phyloP scores from a whole-genome alignment of 208 protist genomes.

The Leishmania aethiopica region DNA sequence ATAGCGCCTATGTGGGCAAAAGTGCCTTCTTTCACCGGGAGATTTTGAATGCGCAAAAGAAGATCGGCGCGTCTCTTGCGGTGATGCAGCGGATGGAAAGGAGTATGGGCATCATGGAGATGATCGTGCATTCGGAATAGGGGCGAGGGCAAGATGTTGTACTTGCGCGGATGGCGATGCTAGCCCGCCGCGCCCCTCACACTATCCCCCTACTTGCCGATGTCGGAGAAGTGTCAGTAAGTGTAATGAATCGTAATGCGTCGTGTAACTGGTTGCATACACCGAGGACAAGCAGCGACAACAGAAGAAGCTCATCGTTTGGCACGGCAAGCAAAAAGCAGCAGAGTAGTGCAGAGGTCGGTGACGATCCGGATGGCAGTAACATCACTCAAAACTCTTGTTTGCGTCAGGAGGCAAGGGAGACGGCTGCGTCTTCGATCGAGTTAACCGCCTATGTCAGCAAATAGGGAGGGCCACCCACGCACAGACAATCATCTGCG shows the following conservation, averaged over 20 bases:
- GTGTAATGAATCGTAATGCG: constrained; percentile 11
- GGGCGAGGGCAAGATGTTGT: too few species aligned
- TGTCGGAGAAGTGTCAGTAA: neutral
- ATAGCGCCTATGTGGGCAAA: constrained; percentile 54
- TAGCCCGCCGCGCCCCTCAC: neutral
- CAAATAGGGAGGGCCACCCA: neutral
- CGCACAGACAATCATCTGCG: neutral
- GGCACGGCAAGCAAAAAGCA: neutral
- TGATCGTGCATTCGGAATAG: constrained; percentile 71
- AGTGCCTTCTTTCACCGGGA: constrained; percentile 82
- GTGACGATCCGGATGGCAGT: neutral
- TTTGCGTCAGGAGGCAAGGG: neutral
- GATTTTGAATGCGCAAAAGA: constrained; percentile 69
- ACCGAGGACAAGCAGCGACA: neutral
- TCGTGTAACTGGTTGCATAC: constrained; percentile 4
- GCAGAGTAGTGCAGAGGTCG: neutral
- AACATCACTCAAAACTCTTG: neutral
- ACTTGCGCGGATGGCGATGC: neutral
- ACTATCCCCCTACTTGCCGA: neutral
- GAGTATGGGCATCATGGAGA: constrained; percentile 79
- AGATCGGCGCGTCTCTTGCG: constrained; percentile 58
- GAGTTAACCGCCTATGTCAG: neutral
- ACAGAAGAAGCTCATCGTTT: neutral
- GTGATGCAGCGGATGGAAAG: constrained; percentile 68
- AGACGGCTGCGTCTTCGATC: neutral